Percentiles rank a stretch among this genome's conserved stretches.
These are phyloP conservation scores for Diaporthe eres DNA, from an alignment of 2,329 filamentous ascomycete species.

Conservation along the genomic window DNA sequence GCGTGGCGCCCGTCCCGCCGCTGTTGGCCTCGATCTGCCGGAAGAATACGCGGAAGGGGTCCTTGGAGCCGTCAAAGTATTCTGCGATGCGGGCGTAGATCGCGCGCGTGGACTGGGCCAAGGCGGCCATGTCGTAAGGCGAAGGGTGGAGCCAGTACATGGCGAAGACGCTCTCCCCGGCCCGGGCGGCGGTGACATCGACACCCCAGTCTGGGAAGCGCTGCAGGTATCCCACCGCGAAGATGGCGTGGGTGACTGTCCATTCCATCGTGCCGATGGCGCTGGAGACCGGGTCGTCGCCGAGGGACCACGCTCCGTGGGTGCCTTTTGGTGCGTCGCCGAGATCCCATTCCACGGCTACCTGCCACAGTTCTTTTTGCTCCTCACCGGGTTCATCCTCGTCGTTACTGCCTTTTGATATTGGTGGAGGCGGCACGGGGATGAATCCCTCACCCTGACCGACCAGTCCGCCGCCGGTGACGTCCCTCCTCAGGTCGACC, in stretches of 20 bases:
- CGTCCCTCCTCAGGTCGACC: conserved; percentile 33
- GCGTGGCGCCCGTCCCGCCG: conserved; percentile 27
- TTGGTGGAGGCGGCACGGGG: conserved; percentile 20
- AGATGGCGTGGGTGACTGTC: conserved; percentile 20
- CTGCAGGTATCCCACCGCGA: conserved; percentile 32
- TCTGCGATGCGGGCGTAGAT: conserved; percentile 32
- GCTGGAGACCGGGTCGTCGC: conserved; percentile 3
- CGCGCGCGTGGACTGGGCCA: conserved; percentile 1
- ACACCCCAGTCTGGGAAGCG: conserved; percentile 26
- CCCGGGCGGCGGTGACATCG: background rate
- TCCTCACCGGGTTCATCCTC: background rate
- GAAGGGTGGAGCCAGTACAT: conserved; percentile 32
- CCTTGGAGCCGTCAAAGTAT: conserved; percentile 24
- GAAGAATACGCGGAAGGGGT: conserved; percentile 37
- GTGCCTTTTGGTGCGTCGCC: background rate
- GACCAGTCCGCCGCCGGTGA: conserved; percentile 29
- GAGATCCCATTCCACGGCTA: conserved; percentile 36
- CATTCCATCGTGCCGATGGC: conserved; percentile 1
- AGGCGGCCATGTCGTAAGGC: conserved; percentile 29
- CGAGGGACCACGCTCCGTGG: conserved; percentile 33
- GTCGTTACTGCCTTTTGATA: background rate
- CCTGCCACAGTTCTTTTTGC: conserved; percentile 5
- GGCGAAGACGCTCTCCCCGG: conserved; percentile 6
- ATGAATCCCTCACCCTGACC: conserved; percentile 31
- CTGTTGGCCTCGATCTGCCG: conserved; percentile 27